These are phyloP conservation scores for Colletotrichum ledebouriae DNA, from an alignment of 2,329 filamentous ascomycete species.

Conservation along the genomic window DNA sequence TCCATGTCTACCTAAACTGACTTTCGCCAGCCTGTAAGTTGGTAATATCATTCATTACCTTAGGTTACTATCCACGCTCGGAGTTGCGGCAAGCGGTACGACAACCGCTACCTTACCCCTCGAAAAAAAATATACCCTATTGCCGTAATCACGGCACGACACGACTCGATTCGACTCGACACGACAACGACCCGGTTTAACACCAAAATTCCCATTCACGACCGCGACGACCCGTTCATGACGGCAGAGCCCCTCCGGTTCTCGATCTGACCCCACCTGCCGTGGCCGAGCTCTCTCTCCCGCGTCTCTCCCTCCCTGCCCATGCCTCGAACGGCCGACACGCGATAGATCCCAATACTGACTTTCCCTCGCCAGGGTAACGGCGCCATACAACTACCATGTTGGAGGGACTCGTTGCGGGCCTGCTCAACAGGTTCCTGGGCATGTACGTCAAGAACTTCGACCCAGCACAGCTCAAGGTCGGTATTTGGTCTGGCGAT, in stretches of 20 bases:
- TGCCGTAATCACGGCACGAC: background rate
- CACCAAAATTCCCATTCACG: background rate
- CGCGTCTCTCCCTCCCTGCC: conserved; percentile 33
- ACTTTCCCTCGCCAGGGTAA: conserved; percentile 72
- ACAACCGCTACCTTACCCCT: background rate
- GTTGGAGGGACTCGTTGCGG: conserved; percentile 97
- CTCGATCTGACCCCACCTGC: conserved; percentile 3
- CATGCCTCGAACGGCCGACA: conserved; percentile 28
- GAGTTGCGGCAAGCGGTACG: conserved; percentile 12
- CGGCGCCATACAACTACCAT: conserved; percentile 76
- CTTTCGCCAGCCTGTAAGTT: conserved; percentile 4
- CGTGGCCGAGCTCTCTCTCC: conserved; percentile 5
- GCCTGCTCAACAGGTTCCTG: conserved; percentile 98
- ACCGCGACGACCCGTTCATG: conserved; percentile 19
- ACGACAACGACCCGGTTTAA: conserved; percentile 6
- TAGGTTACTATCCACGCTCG: conserved; percentile 1
- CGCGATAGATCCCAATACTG: conserved; percentile 23
- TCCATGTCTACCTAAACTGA: conserved; percentile 13
- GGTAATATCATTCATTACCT: background rate
- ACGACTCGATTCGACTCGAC: background rate
- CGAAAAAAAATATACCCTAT: conserved; percentile 22
- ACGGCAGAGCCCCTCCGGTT: conserved; percentile 7
- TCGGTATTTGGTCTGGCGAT: conserved; percentile 99
- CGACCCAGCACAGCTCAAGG: conserved; percentile 96
- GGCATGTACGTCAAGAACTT: conserved; percentile 99